phyloP scores from a whole-genome alignment of 768 basidiomycete species.

The Hericium coralloides region DNA sequence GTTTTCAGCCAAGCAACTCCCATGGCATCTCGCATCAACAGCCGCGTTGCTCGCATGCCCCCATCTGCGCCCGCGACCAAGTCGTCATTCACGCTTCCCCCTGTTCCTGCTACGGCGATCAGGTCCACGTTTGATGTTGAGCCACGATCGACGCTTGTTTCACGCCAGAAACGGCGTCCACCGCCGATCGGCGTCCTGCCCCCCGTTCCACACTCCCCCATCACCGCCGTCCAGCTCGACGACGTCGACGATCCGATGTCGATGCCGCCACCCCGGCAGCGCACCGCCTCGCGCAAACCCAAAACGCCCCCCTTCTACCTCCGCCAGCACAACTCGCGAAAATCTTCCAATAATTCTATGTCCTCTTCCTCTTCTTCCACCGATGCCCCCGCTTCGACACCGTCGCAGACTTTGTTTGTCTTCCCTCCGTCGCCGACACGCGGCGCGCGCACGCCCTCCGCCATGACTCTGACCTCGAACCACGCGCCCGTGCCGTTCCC shows the following conservation, averaged over 20 bases:
- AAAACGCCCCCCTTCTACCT: constrained; percentile 50
- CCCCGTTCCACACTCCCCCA: constrained; percentile 67
- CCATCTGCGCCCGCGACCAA: constrained; percentile 10
- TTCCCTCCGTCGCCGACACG: constrained; percentile 70
- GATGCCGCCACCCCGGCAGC: constrained; percentile 27
- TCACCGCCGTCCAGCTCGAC: constrained; percentile 38
- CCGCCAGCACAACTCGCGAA: constrained; percentile 10
- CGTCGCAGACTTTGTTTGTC: constrained; percentile 80
- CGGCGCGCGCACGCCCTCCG: constrained; percentile 61
- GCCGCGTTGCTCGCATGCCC: background rate
- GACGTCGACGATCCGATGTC: constrained; percentile 18
- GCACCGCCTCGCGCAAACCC: constrained; percentile 47
- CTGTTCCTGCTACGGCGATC: constrained; percentile 38
- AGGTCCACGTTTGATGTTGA: constrained; percentile 41
- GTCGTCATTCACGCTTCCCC: constrained; percentile 15
- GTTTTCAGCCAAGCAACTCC: constrained; percentile 14
- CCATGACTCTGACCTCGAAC: constrained; percentile 72
- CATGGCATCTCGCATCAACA: constrained; percentile 17
- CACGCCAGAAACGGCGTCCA: constrained; percentile 52
- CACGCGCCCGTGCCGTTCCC: constrained; percentile 46
- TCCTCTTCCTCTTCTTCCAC: constrained; percentile 17
- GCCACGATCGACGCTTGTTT: constrained; percentile 17
- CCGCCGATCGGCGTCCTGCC: constrained; percentile 53
- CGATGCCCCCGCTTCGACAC: constrained; percentile 30
- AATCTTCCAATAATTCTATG: constrained; percentile 13